Evolutionary conservation across 768 basidiomycete species (phyloP).

Genomic region (Tephrocybe sp.): DNA sequence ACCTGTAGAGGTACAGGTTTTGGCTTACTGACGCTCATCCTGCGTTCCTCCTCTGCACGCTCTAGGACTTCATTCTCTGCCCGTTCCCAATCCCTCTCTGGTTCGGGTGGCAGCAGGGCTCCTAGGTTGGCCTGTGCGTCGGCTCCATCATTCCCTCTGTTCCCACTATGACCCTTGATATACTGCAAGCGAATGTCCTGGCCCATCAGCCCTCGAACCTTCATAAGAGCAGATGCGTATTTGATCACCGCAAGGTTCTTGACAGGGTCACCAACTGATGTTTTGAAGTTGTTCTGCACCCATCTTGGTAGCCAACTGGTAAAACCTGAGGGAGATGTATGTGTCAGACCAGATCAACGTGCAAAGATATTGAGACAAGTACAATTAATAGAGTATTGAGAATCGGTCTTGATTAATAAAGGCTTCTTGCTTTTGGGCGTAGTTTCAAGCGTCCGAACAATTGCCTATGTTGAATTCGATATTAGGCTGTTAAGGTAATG

Average conservation of each 20-base stretch:
- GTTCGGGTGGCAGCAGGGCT: constrained; percentile 30
- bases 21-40: not conserved
- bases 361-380: constrained; percentile 15
- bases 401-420: constrained; percentile 83
- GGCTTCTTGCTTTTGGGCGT: constrained; percentile 54
- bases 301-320: constrained; percentile 69
- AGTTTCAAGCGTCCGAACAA: constrained; percentile 78
- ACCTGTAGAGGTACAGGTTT: not conserved
- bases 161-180: constrained; percentile 79
- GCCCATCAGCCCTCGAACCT: constrained; percentile 46
- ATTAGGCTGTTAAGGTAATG: not conserved
- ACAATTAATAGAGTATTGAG: constrained; percentile 84
- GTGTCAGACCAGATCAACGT: constrained; percentile 6
- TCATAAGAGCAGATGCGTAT: constrained; percentile 65
- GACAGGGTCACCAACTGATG: constrained; percentile 51
- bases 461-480: constrained; percentile 59
- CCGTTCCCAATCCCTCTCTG: constrained; percentile 64
- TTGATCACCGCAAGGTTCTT: constrained; percentile 74
- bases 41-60: constrained; percentile 7
- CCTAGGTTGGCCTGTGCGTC: constrained; percentile 73
- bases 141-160: constrained; percentile 84
- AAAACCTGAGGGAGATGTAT: constrained; percentile 52
- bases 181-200: constrained; percentile 65
- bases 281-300: constrained; percentile 52
- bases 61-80: constrained; percentile 23